Base-by-base conservation (phyloP, 2,329 filamentous ascomycete species). In the Colletotrichum truncatum region DNA sequence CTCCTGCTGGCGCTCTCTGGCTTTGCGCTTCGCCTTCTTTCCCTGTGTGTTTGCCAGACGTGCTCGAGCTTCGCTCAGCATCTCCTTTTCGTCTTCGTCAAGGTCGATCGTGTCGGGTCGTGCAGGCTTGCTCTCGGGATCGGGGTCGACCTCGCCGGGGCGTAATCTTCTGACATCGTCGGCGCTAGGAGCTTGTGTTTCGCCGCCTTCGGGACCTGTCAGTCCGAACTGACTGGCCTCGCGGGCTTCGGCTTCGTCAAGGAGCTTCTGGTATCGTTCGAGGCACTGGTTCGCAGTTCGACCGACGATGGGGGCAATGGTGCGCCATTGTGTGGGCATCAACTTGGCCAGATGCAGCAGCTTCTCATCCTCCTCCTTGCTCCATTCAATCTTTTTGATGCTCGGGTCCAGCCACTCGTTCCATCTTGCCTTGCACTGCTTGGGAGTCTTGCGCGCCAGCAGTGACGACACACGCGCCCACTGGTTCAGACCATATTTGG, bases 381-480 rank as follows among this genome's bases (percentile, higher is more conserved):
- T 97, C 95, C 96, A 99, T 82, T 99, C 96, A 72, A 97, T 96
- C 85, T 99, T 99, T 75, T 95, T 93, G 83, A 99, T 98, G 76
- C 93, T 93, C 18, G 96, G 96, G 76, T 99, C 96, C 70, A 99
- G 88, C 95, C 96, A 99, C 86, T 99, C 95, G 77, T 91, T 90
- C 96, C 96, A 99, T 82, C 96, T 88, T 67, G 96, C 95, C 83
- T 99, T 99, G 89, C 96, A 99, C 83, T 99, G 96, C 83, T 99
- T 99, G 54, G 96, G 91, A 30, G 96, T 98, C 81, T 99, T 99
- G 75, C 97, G 93, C 76, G 95, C 95, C 70, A 99, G 90, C 70
- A 99, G 88, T 64, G 96, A 98, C 60, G 96, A 98, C 69, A 98
- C 96, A 79, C 96, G 95, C 76, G 96, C 95, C 96, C 96, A 99